These are phyloP conservation scores for Smittium mucronatum DNA, from an alignment of 371 early-diverging fungal genomes.

Conservation along the genomic window DNA sequence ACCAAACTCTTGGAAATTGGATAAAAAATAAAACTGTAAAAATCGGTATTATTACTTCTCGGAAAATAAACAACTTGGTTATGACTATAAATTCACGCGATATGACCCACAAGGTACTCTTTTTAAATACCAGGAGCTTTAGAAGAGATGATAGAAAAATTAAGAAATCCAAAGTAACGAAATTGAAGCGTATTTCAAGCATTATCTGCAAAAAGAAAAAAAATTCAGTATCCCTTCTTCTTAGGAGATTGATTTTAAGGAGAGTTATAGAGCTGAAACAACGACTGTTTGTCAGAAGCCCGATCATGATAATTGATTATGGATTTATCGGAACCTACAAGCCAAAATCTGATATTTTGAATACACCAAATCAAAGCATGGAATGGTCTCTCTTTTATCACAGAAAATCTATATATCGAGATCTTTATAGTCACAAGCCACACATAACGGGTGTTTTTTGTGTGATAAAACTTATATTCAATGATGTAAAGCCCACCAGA, in stretches of 20 bases:
- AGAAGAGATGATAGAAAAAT: not conserved
- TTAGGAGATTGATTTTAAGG: not conserved
- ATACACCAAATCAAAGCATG: not conserved
- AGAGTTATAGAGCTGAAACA: not conserved
- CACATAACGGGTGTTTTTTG: not conserved
- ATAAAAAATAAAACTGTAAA: not conserved
- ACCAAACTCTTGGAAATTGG: not conserved
- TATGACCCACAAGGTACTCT: not conserved
- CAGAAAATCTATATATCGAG: not conserved
- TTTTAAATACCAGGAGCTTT: not conserved
- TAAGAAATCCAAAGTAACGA: not conserved
- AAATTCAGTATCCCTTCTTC: not conserved
- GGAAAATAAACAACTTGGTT: not conserved
- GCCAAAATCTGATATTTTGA: not conserved
- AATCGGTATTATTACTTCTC: not conserved
- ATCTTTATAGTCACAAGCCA: not conserved
- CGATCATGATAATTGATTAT: not conserved
- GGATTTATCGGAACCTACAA: not conserved
- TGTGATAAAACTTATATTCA: not conserved
- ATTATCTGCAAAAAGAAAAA: not conserved
- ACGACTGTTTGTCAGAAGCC: not conserved
- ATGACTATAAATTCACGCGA: not conserved
- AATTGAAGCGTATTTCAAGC: not conserved
- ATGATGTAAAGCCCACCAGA: not conserved
- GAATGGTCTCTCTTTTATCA: not conserved